Conservation (phyloP, 306 rosid genomes). For the Trifolium subterraneum region DNA sequence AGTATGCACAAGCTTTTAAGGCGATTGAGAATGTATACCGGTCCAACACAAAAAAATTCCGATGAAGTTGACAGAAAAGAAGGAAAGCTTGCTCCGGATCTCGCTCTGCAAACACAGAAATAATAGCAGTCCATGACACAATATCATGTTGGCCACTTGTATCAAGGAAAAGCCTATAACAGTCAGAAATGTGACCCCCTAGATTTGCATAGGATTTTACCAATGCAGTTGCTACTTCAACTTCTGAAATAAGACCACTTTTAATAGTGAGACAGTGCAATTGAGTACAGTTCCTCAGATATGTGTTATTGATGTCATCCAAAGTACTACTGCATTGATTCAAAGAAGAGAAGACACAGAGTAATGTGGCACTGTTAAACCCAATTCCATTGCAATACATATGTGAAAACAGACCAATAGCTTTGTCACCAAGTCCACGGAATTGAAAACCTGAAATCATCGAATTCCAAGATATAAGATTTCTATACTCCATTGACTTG, state of each 20-base stretch:
- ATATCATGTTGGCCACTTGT: slow-evolving; percentile 61
- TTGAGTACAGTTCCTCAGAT: slow-evolving; percentile 58
- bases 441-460: slow-evolving; percentile 80
- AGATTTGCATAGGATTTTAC: slow-evolving; percentile 71
- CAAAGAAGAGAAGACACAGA: slow-evolving; percentile 67
- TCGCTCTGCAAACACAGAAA: slow-evolving; percentile 64
- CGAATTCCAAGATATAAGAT: slow-evolving; percentile 84
- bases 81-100: slow-evolving; percentile 75
- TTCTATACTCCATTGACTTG: slow-evolving; percentile 59
- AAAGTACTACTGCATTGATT: slow-evolving; percentile 39
- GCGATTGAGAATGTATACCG: slow-evolving; percentile 75
- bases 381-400: slow-evolving; percentile 66
- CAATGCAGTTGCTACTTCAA: slow-evolving; percentile 76
- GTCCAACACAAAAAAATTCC: slow-evolving; percentile 64
- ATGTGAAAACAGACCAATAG: slow-evolving; percentile 59
- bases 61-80: slow-evolving; percentile 66
- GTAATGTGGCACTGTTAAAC: slow-evolving; percentile 71
- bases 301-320: slow-evolving; percentile 30
- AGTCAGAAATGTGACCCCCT: slow-evolving; percentile 61
- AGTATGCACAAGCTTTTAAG: slow-evolving; percentile 79
- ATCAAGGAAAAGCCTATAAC: slow-evolving; percentile 75
- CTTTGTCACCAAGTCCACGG: slow-evolving; percentile 63
- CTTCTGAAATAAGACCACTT: slow-evolving; percentile 60
- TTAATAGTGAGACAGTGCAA: slow-evolving; percentile 72
- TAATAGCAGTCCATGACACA: slow-evolving; percentile 87